phyloP scores from a whole-genome alignment of 192 early-diverging fungal species.

The Umbelopsis ramanniana region DNA sequence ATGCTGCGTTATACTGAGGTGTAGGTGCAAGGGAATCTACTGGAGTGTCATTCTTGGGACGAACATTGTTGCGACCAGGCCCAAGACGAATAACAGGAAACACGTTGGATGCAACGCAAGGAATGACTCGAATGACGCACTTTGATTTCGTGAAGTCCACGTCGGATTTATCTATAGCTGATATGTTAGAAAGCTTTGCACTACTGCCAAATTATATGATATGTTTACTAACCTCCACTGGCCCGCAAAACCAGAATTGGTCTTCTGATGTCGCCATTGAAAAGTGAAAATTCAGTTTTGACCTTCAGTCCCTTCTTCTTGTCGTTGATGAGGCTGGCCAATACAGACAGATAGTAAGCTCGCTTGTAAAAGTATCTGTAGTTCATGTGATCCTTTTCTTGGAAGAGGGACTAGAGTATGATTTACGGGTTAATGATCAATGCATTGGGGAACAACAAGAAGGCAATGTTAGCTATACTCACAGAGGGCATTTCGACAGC shows the following conservation, averaged over 20 bases:
- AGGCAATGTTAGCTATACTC: slow-evolving; percentile 13
- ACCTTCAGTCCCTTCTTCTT: slow-evolving; percentile 55
- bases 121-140: slow-evolving; percentile 78
- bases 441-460: neutral
- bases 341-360: slow-evolving; percentile 85
- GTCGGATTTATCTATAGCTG: slow-evolving; percentile 55
- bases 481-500: slow-evolving; percentile 88
- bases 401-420: slow-evolving; percentile 63
- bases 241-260: slow-evolving; percentile 67
- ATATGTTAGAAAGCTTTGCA: neutral
- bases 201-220: neutral
- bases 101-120: slow-evolving; percentile 65
- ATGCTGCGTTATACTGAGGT: slow-evolving; percentile 86
- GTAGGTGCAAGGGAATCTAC: slow-evolving; percentile 60
- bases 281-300: slow-evolving; percentile 51
- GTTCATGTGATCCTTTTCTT: slow-evolving; percentile 94
- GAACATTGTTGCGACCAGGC: slow-evolving; percentile 83
- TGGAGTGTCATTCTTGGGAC: slow-evolving; percentile 45
- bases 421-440: neutral
- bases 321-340: slow-evolving; percentile 60
- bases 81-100: slow-evolving; percentile 75
- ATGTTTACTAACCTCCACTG: slow-evolving; percentile 43
- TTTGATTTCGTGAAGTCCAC: slow-evolving; percentile 69
- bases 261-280: slow-evolving; percentile 67
- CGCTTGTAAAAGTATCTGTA: slow-evolving; percentile 95